These are phyloP conservation scores for Anthracocystis panici-leucophaei DNA, from an alignment of 1,284 basidiomycete species.

Conservation along the genomic window DNA sequence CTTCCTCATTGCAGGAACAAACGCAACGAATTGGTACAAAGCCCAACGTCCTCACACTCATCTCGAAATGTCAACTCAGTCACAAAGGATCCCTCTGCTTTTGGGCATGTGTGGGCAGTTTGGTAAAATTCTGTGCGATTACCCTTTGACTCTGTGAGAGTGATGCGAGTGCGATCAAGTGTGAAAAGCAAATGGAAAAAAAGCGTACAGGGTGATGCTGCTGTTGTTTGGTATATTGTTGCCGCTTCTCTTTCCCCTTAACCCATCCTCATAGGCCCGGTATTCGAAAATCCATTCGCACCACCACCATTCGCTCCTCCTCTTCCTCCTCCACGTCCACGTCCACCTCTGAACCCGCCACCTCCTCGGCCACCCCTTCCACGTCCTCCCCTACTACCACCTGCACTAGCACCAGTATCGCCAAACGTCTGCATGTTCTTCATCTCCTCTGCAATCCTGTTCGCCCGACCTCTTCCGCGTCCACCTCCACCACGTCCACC, in stretches of 20 bases:
- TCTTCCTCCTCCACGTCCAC: conserved; percentile 9
- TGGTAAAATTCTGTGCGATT: no score
- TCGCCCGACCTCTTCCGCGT: conserved; percentile 48
- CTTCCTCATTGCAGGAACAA: no score
- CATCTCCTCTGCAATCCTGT: conserved; percentile 61
- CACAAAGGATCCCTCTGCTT: no score
- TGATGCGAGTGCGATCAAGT: background rate
- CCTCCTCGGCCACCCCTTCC: conserved; percentile 25
- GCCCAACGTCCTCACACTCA: no score
- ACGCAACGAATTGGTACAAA: no score
- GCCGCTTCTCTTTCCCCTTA: background rate
- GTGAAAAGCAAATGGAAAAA: background rate
- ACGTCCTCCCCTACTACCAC: conserved; percentile 15
- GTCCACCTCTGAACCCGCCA: conserved; percentile 12
- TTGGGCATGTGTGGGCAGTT: no score
- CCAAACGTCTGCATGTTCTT: conserved; percentile 68
- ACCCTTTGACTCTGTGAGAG: no score
- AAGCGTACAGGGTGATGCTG: background rate
- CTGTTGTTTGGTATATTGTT: background rate
- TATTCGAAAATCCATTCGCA: conserved; percentile 7
- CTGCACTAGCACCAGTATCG: conserved; percentile 43
- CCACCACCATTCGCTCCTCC: background rate
- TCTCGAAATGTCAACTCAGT: no score
- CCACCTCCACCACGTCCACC: conserved; percentile 41
- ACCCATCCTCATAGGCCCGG: conserved; percentile 32